Evolutionary conservation across 768 basidiomycete species (phyloP).

Genomic region (Kwoniella mangroviensis): DNA sequence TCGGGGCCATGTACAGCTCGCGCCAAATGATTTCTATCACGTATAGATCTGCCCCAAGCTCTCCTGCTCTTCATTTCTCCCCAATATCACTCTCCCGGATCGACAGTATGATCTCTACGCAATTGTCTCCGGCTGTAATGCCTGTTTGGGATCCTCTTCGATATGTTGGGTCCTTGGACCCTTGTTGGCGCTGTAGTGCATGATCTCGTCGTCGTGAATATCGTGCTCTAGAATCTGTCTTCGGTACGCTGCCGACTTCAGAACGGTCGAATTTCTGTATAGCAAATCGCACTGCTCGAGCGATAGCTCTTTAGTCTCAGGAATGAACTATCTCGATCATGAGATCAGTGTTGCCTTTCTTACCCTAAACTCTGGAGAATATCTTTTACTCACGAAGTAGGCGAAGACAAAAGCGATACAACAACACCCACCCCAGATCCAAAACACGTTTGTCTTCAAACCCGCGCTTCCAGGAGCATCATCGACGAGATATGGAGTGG

Average conservation of each 20-base stretch:
- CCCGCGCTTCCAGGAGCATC: conserved; percentile 7
- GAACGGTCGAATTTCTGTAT: conserved; percentile 14
- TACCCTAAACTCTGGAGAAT: no score
- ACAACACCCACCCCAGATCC: conserved; percentile 32
- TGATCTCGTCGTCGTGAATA: conserved; percentile 13
- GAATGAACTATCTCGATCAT: not conserved
- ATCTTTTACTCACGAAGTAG: conserved; percentile 23
- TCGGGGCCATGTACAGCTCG: no score
- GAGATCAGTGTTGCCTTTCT: no score
- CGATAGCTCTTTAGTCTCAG: conserved; percentile 26
- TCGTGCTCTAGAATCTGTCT: conserved; percentile 4
- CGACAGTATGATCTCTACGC: no score
- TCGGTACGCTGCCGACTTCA: conserved; percentile 1
- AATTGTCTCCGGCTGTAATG: no score
- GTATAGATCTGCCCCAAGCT: no score
- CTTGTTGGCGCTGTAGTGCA: conserved; percentile 10
- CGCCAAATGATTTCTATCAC: no score
- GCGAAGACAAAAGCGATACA: conserved; percentile 23
- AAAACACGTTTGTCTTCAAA: conserved; percentile 26
- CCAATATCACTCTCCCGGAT: no score
- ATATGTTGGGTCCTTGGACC: not conserved
- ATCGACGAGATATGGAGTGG: conserved; percentile 35
- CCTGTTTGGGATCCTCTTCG: not conserved
- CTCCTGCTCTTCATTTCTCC: no score
- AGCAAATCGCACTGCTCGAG: conserved; percentile 38